Evolutionary conservation across 441 rosid genomes (phyloP), one percentile per base, ranked within the genome.

Genomic region (Mallotus repandus): DNA sequence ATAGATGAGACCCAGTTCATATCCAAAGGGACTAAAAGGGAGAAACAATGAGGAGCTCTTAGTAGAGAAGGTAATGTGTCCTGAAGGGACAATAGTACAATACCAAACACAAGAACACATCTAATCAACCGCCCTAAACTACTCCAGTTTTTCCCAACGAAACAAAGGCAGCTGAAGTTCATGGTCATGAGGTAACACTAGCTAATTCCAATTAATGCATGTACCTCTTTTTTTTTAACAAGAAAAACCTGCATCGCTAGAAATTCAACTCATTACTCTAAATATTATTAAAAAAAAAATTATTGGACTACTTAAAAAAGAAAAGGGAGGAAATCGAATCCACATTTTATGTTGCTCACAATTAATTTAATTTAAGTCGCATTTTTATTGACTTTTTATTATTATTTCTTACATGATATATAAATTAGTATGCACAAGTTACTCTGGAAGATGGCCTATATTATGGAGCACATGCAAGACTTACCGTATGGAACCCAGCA

Each of bases 401-500:
- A n/a, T 25, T 25, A 0, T 25, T 25, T 25, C 1, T 25, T 25
- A 25, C 1, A 19, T 56, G 11, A 5, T 43, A 43, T 19, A 43
- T 15, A 22, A 8, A 22, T 3, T 7, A 52, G 81, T 77, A 75
- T 19, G 84, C 80, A 11, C 7, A 5, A 59, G 83, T 79, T 55
- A 53, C 22, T 22, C 2, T 22, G 49, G 0, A 4, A 8, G 4
- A 10, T n/a, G 72, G 63, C 4, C 3, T 25, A 29, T 81, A 59
- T 78, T 65, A 9, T 35, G 82, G 83, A 76, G 78, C 74, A 65
- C 61, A 3, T 5, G 82, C 81, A 35, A 1, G 13, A 16, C 25
- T 77, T 21, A 79, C 74, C 32, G 32, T 79, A 49, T 77, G 82
- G 82, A 71, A 63, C 4, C 84, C 83, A 13, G 4, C 25, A 16